Conservation (phyloP, 169 alveolate genomes). For the Plasmodium vinckei region DNA sequence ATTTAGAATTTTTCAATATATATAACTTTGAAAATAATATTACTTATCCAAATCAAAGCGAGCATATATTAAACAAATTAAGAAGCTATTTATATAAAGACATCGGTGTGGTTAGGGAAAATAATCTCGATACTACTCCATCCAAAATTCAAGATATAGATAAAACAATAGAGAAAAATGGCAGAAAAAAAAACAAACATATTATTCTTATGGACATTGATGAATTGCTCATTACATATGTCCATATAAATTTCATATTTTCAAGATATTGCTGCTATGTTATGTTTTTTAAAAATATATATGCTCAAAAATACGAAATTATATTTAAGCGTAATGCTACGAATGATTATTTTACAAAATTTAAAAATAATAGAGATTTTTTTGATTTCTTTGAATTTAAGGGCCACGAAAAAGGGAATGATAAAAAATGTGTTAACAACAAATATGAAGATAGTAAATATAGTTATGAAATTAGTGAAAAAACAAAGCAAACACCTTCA, state of each 20-base stretch:
- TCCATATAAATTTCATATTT: conserved; percentile 55
- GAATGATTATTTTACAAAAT: conserved; percentile 21
- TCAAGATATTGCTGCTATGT: conserved; percentile 71
- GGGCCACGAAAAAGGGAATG: not conserved
- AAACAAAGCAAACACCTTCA: too few relatives aligned
- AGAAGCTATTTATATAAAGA: conserved; percentile 7
- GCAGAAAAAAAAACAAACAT: conserved; percentile 3
- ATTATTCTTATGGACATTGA: conserved; percentile 65
- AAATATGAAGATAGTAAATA: not conserved
- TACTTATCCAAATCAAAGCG: not conserved
- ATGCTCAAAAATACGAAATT: conserved; percentile 65
- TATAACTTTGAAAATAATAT: conserved; percentile 14
- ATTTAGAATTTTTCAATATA: conserved; percentile 54
- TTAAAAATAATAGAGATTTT: conserved; percentile 58
- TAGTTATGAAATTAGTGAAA: not conserved
- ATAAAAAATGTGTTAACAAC: not conserved
- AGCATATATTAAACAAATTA: conserved; percentile 9
- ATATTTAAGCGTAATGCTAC: conserved; percentile 32
- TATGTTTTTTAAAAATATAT: conserved; percentile 66
- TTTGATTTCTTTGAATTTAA: conserved; percentile 36
- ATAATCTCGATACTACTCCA: too few relatives aligned
- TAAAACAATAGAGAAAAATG: not conserved
- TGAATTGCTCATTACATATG: conserved; percentile 65
- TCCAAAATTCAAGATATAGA: not conserved
- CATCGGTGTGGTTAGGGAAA: not conserved